These are phyloP conservation scores for Camellia lanceoleosa DNA, from an alignment of 148 eudicot species.

Conservation along the genomic window DNA sequence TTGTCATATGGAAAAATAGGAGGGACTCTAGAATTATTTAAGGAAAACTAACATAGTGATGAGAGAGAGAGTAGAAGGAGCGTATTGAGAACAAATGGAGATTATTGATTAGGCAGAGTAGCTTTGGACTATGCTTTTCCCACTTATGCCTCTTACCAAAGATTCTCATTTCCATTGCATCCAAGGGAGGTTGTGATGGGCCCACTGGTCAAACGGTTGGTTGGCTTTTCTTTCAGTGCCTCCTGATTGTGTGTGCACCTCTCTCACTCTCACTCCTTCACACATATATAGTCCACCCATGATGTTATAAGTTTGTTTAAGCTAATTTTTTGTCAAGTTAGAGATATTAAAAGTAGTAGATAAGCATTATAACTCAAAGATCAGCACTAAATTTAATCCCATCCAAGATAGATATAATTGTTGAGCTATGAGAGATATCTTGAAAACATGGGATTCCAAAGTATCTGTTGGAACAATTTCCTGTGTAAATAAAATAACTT, in stretches of 20 bases:
- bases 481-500: too few relatives aligned
- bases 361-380: not conserved
- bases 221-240: slow-evolving; percentile 23
- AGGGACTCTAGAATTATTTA: not conserved
- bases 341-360: not conserved
- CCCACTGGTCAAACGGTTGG: slow-evolving; percentile 34
- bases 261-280: not conserved
- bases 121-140: slow-evolving; percentile 21
- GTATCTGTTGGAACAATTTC: too few relatives aligned
- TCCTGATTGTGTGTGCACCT: slow-evolving; percentile 13
- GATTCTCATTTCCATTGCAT: slow-evolving; percentile 14
- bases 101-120: slow-evolving; percentile 26
- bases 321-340: not conserved
- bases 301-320: not conserved
- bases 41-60: slow-evolving; percentile 9
- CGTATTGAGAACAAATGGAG: slow-evolving; percentile 18
- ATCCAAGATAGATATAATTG: too few relatives aligned
- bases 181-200: slow-evolving; percentile 11
- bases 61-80: not conserved
- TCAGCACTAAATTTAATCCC: too few relatives aligned
- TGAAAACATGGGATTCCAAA: not conserved
- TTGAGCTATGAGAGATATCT: not conserved
- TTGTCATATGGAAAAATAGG: not conserved
- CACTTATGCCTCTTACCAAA: slow-evolving; percentile 17
- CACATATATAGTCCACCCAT: too few relatives aligned